Base-by-base conservation (phyloP, 345 rosid genomes). In the Hypericum perforatum region DNA sequence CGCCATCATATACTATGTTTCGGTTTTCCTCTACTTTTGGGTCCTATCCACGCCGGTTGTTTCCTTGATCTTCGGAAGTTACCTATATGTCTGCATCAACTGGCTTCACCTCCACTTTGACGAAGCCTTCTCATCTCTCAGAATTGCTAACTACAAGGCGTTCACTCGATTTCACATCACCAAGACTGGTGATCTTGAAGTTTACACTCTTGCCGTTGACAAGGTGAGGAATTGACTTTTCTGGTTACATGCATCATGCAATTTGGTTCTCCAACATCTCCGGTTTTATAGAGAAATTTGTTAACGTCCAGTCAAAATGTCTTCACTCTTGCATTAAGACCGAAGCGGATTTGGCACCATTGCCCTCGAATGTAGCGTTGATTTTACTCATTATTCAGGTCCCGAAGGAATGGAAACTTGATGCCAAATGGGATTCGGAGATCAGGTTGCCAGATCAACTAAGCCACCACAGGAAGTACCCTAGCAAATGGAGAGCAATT, bases 41-140 rank as follows among this genome's bases (percentile, higher is more conserved):
- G 95, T 92, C 59, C 84, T 92, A 64, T 92, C 98, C 16, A 92
- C 98, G 6, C 98, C 98, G 7, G 74, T 92, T 43, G 98, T 92
- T 54, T 92, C 98, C 12, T 63, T 88, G 65, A 85, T 92, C 48
- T 86, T 92, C 58, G 98, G 98, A 65, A 88, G 98, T 78, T 88
- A 92, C 79, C 69, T 92, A 57, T 92, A 92, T 66, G 77, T 92
- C 58, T 88, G 95, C 75, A 86, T 92, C 63, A 92, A 92, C 78
- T 92, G 95, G 98, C 75, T 92, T 67, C 97, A 88, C 71, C 41
- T 92, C 57, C 98, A 92, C 80, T 92, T 92, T 45, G 97, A 92
- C 45, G 98, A 92, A 74, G 98, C 98, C 49, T 92, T 92, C 76
- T 92, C 98, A 6, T 92, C 98, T 0, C 95, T 92, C 29, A 74